phyloP scores from a whole-genome alignment of 2,329 filamentous ascomycete species.

The Nannizzia gypsea region DNA sequence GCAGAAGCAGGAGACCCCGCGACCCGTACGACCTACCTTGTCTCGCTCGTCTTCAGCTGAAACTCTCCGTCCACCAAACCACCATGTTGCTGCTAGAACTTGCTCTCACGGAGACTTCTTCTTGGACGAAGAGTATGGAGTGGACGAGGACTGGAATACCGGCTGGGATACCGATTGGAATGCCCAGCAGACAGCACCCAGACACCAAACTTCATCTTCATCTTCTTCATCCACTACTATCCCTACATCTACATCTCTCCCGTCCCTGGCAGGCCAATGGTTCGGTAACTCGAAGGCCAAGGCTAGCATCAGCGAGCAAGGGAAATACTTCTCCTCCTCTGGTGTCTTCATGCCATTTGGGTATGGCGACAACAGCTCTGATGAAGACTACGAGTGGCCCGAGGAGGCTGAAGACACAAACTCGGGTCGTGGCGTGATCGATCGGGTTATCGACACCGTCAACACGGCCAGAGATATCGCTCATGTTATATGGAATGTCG shows the following conservation, averaged over 20 bases:
- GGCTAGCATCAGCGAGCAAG: neutral
- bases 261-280: constrained; percentile 1
- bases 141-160: constrained; percentile 3
- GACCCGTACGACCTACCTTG: constrained; percentile 3
- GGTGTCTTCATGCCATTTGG: constrained; percentile 11
- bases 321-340: constrained; percentile 8
- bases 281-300: constrained; percentile 21
- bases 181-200: constrained; percentile 3
- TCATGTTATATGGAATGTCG: constrained; percentile 20
- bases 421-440: constrained; percentile 10
- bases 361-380: constrained; percentile 4
- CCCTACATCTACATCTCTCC: neutral
- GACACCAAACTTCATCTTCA: neutral
- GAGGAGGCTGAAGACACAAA: neutral
- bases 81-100: neutral
- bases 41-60: constrained; percentile 9
- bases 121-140: constrained; percentile 8
- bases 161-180: constrained; percentile 5
- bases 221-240: no score
- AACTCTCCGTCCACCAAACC: constrained; percentile 8
- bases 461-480: constrained; percentile 18
- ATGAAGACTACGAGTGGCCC: neutral
- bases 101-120: constrained; percentile 8
- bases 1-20: constrained; percentile 6
- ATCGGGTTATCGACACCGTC: constrained; percentile 15